Evolutionary conservation across 768 basidiomycete species (phyloP), one percentile per base, ranked within the genome.

Genomic region (Dioszegia crocea): DNA sequence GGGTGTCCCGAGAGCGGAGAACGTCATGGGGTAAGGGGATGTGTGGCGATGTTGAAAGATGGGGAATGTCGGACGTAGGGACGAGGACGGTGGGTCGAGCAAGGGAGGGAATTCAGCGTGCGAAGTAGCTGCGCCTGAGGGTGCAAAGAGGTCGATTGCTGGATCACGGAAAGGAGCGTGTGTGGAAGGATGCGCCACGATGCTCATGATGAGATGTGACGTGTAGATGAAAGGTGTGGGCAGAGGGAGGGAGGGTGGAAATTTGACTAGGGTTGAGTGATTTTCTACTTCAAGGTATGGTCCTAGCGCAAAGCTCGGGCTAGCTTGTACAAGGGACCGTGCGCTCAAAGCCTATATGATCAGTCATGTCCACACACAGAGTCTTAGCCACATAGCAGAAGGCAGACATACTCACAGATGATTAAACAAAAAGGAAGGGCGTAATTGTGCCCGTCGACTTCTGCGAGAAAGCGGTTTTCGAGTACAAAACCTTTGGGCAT

Each of bases 31-130:
- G 39, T 61, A 67, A 6, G 68, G 68, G 4, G 71, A 68, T 4
- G 68, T 60, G 55, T 73, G 71, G 14, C 68, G 66, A 56, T 70
- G 68, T 26, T 63, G 68, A 48, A 70, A 70, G 23, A 56, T 30
- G 2, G 68, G 71, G 36, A 70, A 68, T 41, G 65, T 67, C 10
- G 64, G 49, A 3, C 56, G 36, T 4, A 50, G 57, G 16, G 43
- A 21, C 14, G 44, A 33, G 9, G 60, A 33, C 2, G 36, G 36
- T 12, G 19, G 49, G 24, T 30, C 23, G 57, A 57, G n/a, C 57
- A 31, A 30, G 44, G 56, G 63, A 31, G 68, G 64, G 41, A 66
- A 36, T 40, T 66, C 63, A 27, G 62, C 61, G 33, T 66, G 65
- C 26, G 68, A 61, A 24, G 65, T 61, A 11, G 59, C 61, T 31